These are phyloP conservation scores for Zygoascus ofunaensis DNA, from an alignment of 805 yeast genomes.

Conservation along the genomic window DNA sequence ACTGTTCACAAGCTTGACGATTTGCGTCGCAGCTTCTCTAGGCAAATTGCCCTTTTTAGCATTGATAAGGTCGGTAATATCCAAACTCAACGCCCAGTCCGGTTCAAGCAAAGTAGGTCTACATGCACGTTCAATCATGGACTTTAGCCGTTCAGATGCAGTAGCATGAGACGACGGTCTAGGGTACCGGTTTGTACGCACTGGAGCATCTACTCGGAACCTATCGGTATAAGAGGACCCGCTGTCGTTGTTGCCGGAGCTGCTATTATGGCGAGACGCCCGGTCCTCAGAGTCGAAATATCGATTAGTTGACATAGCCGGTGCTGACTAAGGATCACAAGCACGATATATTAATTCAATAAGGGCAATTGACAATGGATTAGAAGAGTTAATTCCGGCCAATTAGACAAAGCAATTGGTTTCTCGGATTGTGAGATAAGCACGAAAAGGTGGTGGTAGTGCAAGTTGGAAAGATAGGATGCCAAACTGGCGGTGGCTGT, in stretches of 20 bases:
- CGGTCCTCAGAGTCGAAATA: conserved; percentile 10
- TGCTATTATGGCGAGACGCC: neutral
- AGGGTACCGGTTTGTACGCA: conserved; percentile 5
- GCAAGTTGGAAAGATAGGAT: no score
- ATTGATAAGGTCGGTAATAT: conserved; percentile 87
- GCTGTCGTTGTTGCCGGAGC: neutral
- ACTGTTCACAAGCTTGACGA: conserved; percentile 73
- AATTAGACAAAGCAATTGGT: no score
- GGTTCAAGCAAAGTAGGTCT: conserved; percentile 77
- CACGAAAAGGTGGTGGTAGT: no score
- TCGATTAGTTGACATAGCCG: conserved; percentile 5
- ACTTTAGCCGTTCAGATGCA: conserved; percentile 15
- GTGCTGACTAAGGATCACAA: no score
- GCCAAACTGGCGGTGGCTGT: no score
- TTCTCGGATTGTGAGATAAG: no score
- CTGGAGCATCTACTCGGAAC: conserved; percentile 21
- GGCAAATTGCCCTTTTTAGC: conserved; percentile 87
- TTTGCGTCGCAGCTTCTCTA: conserved; percentile 82
- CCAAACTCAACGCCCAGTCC: conserved; percentile 76
- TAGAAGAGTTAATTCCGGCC: no score
- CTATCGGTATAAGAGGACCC: conserved; percentile 25
- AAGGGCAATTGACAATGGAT: no score
- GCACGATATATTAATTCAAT: no score
- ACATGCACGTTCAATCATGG: conserved; percentile 64
- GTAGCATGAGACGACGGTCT: conserved; percentile 10